Evolutionary conservation across 768 basidiomycete genomes (phyloP), one percentile per base, ranked within the genome.

Genomic region (Boletus edulis): DNA sequence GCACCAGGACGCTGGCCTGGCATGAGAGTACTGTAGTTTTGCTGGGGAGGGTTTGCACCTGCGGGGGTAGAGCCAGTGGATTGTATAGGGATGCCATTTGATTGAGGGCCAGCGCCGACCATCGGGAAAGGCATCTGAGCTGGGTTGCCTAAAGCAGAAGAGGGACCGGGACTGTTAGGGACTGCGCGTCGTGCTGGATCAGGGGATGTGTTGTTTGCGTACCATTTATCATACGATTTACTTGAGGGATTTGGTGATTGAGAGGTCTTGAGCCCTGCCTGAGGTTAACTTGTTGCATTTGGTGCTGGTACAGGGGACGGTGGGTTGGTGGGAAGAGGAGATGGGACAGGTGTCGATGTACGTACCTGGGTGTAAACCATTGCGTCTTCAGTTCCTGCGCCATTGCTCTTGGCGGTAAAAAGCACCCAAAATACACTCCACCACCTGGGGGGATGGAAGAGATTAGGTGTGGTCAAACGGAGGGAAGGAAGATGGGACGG

Each of bases 361-460:
- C 82, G 51, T 60, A 88, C 89, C 74, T 86, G 83, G 0, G 81
- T 84, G 67, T 90, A 91, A 35, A 85, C 55, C 67, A 89, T 60
- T 22, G 86, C 89, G 59, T 91, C 88, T 1, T 89, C 87, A n/a
- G 83, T 67, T 18, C 83, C 85, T 10, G 66, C 67, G 31, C 81
- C 81, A 46, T 79, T 86, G 58, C 85, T 88, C 72, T 91, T 91
- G 44, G 89, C 88, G 13, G 84, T 84, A 67, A 91, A 92, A 15
- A 91, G 74, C 0, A 90, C 85, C 90, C 90, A 92, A 63, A 92
- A 92, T 22, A 92, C 90, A 61, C 84, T 87, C 90, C 90, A 92
- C 90, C 90, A 92, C 67, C 89, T 91, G 60, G 31, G 52, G 37
- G 11, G 22, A 50, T 27, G 41, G 34, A 62, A 46, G 37, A 11